A percentile compares a stretch with the other conserved stretches of the same genome.
phyloP scores from a whole-genome alignment of 2,329 filamentous ascomycete species.

The Rhexocercosporidium sp. region DNA sequence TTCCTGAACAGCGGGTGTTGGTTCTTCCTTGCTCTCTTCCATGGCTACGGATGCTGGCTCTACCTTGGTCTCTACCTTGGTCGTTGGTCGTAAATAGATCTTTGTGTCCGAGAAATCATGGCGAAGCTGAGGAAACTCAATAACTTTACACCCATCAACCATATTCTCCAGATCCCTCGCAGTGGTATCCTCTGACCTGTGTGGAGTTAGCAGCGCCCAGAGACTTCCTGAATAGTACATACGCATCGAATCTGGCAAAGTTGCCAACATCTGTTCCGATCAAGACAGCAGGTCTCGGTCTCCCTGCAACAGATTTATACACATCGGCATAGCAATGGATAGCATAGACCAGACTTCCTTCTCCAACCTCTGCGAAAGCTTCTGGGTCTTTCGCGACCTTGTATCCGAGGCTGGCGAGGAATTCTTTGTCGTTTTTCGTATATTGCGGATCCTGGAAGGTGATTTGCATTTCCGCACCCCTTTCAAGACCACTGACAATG shows the following conservation, averaged over 20 bases:
- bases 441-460: slow-evolving; percentile 42
- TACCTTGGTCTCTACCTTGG: background rate
- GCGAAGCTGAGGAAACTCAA: slow-evolving; percentile 40
- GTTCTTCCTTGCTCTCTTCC: background rate
- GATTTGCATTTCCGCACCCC: slow-evolving; percentile 13
- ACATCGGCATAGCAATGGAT: slow-evolving; percentile 43
- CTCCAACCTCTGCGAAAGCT: slow-evolving; percentile 36
- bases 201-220: slow-evolving; percentile 5
- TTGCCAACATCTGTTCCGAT: slow-evolving; percentile 40
- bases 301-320: slow-evolving; percentile 36
- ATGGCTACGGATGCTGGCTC: background rate
- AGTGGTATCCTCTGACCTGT: slow-evolving; percentile 26
- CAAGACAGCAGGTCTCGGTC: slow-evolving; percentile 34
- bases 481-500: slow-evolving; percentile 34
- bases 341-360: slow-evolving; percentile 40
- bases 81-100: slow-evolving; percentile 37
- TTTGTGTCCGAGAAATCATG: slow-evolving; percentile 43
- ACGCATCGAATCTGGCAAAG: slow-evolving; percentile 37
- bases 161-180: slow-evolving; percentile 32
- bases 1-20: background rate
- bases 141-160: slow-evolving; percentile 34
- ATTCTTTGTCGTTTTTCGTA: slow-evolving; percentile 39
- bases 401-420: slow-evolving; percentile 36
- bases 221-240: slow-evolving; percentile 11
- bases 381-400: slow-evolving; percentile 38